Base-by-base conservation (phyloP, 2,329 filamentous ascomycete species). In the Aureobasidium musti region DNA sequence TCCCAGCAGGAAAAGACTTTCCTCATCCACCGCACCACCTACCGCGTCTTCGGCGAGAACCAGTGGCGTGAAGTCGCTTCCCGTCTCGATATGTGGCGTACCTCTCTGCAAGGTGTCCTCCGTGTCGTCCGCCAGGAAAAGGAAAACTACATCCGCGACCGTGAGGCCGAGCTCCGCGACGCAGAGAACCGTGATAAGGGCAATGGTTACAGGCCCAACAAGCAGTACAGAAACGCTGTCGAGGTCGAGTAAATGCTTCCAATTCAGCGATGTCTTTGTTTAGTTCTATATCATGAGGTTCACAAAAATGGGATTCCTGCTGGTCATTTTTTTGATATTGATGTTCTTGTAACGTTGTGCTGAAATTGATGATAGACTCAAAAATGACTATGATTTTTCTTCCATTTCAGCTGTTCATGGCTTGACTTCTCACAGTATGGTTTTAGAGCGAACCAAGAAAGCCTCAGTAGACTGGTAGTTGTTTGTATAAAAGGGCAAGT, bases 61-160 rank as follows among this genome's bases (percentile, higher is more conserved):
- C 95, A 99, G 83, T 99, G 96, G 92, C 88, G 91, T 73, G 94
- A 99, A 83, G 89, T 99, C 64, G 91, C 92, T 68, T 91, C 90
- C 70, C 86, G 94, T 69, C 83, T 99, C 74, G 93, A 97, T 80
- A 91, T 92, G 78, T 98, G 94, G 94, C 89, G 90, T 78, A 84
- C 87, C 73, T 94, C 91, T 73, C 82, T 98, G 73, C 85, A 87
- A 75, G 87, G 87, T 71, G 92, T 99, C 21, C 82, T 96, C 72
- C 82, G 83, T 66, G 91, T 95, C 53, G 86, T 98, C 71, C 87
- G 89, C 74, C 83, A 86, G 76, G 91, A 96, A 82, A 89, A 96
- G 83, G 84, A 89, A 80, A 89, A 91, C 73, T 93, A 90, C 72
- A 84, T 90, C 73, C 82, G 87, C 64, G 87, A 91, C 78, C 89